Evolutionary conservation across 2,329 filamentous ascomycete species (phyloP), one percentile per base, ranked within the genome.

Genomic region (Nemania diffusa): DNA sequence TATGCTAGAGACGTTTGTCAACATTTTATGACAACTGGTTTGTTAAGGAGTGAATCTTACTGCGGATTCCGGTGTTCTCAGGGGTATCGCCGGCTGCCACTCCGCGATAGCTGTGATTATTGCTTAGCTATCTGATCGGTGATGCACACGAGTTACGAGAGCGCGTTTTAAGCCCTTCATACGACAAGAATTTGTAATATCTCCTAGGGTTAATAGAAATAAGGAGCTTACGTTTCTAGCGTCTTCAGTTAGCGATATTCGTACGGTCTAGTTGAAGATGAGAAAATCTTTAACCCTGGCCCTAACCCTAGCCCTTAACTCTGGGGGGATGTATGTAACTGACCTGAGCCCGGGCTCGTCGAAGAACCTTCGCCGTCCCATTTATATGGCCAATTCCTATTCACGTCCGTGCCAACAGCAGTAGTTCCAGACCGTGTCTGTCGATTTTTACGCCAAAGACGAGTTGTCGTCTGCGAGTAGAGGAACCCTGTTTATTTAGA

Each of bases 371-470:
- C 69, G 37, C 80, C 78, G 22, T 76, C 78, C 84, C 84, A 87
- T 65, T 79, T 74, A 64, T 81, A 83, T 22, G 82, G 79, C 84
- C 84, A 87, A 75, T 86, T 86, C 52, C 85, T 79, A 75, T 87
- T 37, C n/a, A 84, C 78, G 69, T 87, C 84, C 3, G 80, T 81
- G 7, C 85, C 85, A 44, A 83, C 69, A 67, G 83, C 85, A 32
- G 76, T 74, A 40, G 77, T 79, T 20, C 79, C 76, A 11, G 75
- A 73, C 55, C 78, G 78, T 5, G 79, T 78, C 61, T 83, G 79
- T 20, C 84, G 81, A 73, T 86, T 87, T 76, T 87, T 87, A 42
- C 85, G 81, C 85, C 84, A 87, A 55, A 87, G 72, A 37, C 84
- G 81, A 70, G 84, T 77, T 11, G 73, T 80, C 3, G 80, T 84